Base-by-base conservation (phyloP, 768 basidiomycete species). In the Candolleomyces efflorescens region DNA sequence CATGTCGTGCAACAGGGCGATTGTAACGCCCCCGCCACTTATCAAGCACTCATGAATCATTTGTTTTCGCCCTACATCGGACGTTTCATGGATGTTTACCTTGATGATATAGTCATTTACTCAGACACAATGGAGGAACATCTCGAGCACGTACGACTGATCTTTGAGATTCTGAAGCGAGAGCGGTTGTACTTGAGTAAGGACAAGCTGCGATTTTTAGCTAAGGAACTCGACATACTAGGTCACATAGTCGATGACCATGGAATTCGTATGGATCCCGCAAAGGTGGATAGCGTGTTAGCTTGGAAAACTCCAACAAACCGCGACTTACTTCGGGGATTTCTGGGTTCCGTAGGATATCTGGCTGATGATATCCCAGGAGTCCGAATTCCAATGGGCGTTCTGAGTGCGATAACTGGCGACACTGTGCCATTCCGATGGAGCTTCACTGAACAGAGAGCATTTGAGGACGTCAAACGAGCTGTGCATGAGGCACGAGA, bases 251-350 rank as follows among this genome's bases (percentile, higher is more conserved):
- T 82, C 1, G 67, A 71, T 22, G 65, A 73, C n/a, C n/a, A 70
- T 0, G 76, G 78, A 0, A 77, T 82, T 22, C 50, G 52, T 0
- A 79, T 80, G 75, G 77, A 81, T 39, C 75, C 75, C 0, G 60
- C 73, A 18, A 82, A 81, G 46, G 76, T 82, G 0, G 72, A 78
- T 32, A 54, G 60, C 0, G 65, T 80, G 0, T 0, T 67, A 0
- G 71, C 71, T 13, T 75, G 72, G 73, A 73, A 72, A 44, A 62
- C 60, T 0, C 74, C 74, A 0, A 73, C 71, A 0, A 73, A 68
- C 23, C 64, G 67, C 0, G 73, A 71, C 18, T 59, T 73, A 20
- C 55, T 78, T 0, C 56, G 64, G 0, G 70, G 72, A 0, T 79
- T 79, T 52, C 67, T 64, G 0, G 69, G 67, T 1, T 61, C 66